Percentiles rank a stretch among this genome's conserved stretches.
Evolutionary conservation across 2,329 filamentous ascomycete genomes (phyloP).

Genomic region (Phialophora macrospora): DNA sequence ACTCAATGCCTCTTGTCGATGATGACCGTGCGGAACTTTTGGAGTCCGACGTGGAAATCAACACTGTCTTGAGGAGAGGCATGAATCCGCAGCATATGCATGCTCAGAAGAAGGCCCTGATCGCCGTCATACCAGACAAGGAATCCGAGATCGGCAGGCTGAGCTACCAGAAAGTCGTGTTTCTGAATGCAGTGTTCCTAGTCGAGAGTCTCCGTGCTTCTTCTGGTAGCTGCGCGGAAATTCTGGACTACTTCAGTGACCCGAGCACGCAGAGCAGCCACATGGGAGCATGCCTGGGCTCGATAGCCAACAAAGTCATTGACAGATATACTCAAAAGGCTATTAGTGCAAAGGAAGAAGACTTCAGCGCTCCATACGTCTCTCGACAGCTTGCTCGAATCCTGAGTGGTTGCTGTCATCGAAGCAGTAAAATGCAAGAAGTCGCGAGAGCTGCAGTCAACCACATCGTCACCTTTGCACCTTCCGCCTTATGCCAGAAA

Average conservation of each 20-base stretch:
- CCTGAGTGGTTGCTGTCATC: constrained; percentile 88
- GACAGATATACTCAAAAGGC: constrained; percentile 79
- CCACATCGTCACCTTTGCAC: constrained; percentile 80
- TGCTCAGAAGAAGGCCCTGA: constrained; percentile 79
- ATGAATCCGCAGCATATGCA: constrained; percentile 77
- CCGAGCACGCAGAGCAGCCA: constrained; percentile 72
- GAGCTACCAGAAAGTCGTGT: constrained; percentile 88
- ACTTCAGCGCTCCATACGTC: constrained; percentile 89
- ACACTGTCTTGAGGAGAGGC: constrained; percentile 86
- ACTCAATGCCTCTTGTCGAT: constrained; percentile 84
- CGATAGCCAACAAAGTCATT: constrained; percentile 70
- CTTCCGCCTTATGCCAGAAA: constrained; percentile 87
- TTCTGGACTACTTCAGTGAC: constrained; percentile 91
- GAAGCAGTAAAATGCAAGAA: constrained; percentile 87
- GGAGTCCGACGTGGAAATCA: constrained; percentile 95
- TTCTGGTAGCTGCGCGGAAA: constrained; percentile 86
- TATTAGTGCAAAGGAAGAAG: constrained; percentile 69
- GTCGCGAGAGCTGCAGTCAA: constrained; percentile 83
- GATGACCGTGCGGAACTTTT: constrained; percentile 87
- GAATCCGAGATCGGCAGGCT: constrained; percentile 78
- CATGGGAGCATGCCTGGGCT: constrained; percentile 67
- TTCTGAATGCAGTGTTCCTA: constrained; percentile 85
- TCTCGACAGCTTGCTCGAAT: constrained; percentile 81
- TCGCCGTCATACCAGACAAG: constrained; percentile 73
- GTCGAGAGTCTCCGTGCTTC: constrained; percentile 87